A percentile compares a stretch with the other conserved stretches of the same genome.
Evolutionary conservation across 1,284 basidiomycete species (phyloP).

Genomic region (Blastosporella zonata): DNA sequence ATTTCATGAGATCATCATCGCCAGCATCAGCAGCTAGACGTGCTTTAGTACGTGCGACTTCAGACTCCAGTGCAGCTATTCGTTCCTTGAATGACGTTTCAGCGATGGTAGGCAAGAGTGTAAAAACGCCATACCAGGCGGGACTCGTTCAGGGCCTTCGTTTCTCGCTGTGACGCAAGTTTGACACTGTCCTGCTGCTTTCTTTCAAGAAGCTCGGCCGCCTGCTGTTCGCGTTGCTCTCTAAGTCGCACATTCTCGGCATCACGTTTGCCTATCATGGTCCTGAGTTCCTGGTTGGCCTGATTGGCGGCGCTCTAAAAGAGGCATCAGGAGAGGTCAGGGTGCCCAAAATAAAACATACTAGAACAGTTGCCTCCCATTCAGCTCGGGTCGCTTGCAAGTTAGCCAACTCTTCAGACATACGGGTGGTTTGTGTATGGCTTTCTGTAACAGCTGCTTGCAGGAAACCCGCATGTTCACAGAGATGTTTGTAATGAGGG

Average conservation of each 20-base stretch:
- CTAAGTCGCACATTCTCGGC: slow-evolving; percentile 75
- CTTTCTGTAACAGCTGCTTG: slow-evolving; percentile 38
- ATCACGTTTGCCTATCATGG: slow-evolving; percentile 63
- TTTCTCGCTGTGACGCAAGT: slow-evolving; percentile 64
- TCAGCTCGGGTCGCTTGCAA: slow-evolving; percentile 39
- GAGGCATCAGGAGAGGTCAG: slow-evolving; percentile 18
- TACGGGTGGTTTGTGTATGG: slow-evolving; percentile 31
- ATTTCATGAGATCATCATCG: slow-evolving; percentile 70
- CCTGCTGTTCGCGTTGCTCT: slow-evolving; percentile 76
- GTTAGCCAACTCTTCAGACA: slow-evolving; percentile 41
- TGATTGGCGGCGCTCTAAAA: slow-evolving; percentile 45
- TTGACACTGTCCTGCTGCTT: slow-evolving; percentile 67
- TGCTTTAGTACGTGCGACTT: slow-evolving; percentile 75
- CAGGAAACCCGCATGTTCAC: slow-evolving; percentile 42
- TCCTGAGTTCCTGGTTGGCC: slow-evolving; percentile 53
- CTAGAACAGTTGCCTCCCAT: slow-evolving; percentile 42
- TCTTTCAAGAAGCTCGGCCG: slow-evolving; percentile 71
- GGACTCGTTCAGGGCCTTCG: slow-evolving; percentile 68
- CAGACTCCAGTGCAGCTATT: slow-evolving; percentile 69
- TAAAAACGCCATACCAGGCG: slow-evolving; percentile 49
- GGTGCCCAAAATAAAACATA: slow-evolving; percentile 29
- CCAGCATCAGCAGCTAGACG: slow-evolving; percentile 74
- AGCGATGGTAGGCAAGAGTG: slow-evolving; percentile 4
- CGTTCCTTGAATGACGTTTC: slow-evolving; percentile 53
- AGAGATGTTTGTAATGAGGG: slow-evolving; percentile 46